A percentile compares a stretch with the other conserved stretches of the same genome.
These are phyloP conservation scores for Thyridium curvatum DNA, from an alignment of 2,329 filamentous ascomycete species.

Conservation along the genomic window DNA sequence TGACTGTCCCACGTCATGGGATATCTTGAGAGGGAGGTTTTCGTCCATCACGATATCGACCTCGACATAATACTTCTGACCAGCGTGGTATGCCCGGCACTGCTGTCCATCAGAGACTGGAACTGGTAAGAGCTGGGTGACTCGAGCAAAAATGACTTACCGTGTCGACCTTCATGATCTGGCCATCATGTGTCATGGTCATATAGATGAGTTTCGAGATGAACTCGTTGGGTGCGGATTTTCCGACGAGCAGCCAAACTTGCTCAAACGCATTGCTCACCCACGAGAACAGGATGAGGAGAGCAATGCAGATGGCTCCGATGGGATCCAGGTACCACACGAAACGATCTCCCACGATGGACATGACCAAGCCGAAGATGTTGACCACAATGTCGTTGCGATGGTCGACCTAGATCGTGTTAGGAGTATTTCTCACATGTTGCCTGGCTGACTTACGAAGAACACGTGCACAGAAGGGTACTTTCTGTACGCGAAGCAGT, in stretches of 20 bases:
- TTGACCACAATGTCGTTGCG: slow-evolving; percentile 52
- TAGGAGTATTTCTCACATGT: background rate
- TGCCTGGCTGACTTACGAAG: slow-evolving; percentile 29
- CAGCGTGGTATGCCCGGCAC: slow-evolving; percentile 55
- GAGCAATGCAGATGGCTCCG: slow-evolving; percentile 53
- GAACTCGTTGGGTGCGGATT: slow-evolving; percentile 51
- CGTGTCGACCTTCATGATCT: slow-evolving; percentile 52
- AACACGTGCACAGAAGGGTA: slow-evolving; percentile 52
- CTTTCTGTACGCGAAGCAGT: slow-evolving; percentile 44
- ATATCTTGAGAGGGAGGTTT: slow-evolving; percentile 44
- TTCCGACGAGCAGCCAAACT: slow-evolving; percentile 55
- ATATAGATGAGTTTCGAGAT: slow-evolving; percentile 51
- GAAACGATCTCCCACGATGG: slow-evolving; percentile 42
- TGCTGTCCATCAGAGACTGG: slow-evolving; percentile 9
- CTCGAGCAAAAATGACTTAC: slow-evolving; percentile 15
- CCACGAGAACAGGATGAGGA: slow-evolving; percentile 58
- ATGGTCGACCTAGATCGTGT: slow-evolving; percentile 36
- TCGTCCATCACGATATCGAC: slow-evolving; percentile 57
- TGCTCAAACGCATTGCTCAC: slow-evolving; percentile 54
- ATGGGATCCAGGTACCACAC: slow-evolving; percentile 58
- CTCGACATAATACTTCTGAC: slow-evolving; percentile 56
- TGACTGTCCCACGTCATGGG: slow-evolving; percentile 54
- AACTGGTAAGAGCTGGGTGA: background rate
- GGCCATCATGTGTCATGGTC: slow-evolving; percentile 45
- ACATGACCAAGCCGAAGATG: slow-evolving; percentile 48